Conservation (phyloP, 2,329 filamentous ascomycete genomes). For the Cladosporium halotolerans region DNA sequence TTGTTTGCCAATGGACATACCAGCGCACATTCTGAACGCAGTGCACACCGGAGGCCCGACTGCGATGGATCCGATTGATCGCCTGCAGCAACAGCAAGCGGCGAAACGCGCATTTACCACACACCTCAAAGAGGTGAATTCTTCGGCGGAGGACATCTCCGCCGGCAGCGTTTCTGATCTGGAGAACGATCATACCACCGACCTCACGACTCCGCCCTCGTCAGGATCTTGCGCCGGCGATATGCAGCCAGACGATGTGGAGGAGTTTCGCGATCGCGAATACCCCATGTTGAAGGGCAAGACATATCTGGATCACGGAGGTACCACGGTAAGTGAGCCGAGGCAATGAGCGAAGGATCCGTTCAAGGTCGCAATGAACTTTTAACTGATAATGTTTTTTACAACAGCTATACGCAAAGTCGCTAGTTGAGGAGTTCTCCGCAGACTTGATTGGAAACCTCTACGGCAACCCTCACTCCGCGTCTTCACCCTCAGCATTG, state of each 20-base stretch:
- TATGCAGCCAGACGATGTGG: constrained; percentile 32
- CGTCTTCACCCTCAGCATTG: constrained; percentile 52
- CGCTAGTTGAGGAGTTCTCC: constrained; percentile 52
- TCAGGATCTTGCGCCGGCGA: constrained; percentile 28
- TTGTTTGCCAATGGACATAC: constrained; percentile 19
- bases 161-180: constrained; percentile 29
- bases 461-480: constrained; percentile 65
- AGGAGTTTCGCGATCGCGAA: constrained; percentile 34
- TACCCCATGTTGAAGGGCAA: constrained; percentile 39
- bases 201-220: constrained; percentile 30
- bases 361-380: not conserved
- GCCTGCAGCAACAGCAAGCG: not conserved
- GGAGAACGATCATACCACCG: constrained; percentile 30
- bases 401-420: constrained; percentile 48
- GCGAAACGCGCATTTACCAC: not conserved
- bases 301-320: constrained; percentile 38
- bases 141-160: constrained; percentile 28
- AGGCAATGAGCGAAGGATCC: not conserved
- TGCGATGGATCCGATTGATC: constrained; percentile 2
- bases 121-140: constrained; percentile 10
- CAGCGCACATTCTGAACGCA: constrained; percentile 19
- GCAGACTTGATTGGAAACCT: constrained; percentile 50
- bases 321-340: constrained; percentile 32
- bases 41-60: constrained; percentile 11
- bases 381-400: constrained; percentile 17